phyloP scores from a whole-genome alignment of 441 rosid genomes.

The Erodium texanum region DNA sequence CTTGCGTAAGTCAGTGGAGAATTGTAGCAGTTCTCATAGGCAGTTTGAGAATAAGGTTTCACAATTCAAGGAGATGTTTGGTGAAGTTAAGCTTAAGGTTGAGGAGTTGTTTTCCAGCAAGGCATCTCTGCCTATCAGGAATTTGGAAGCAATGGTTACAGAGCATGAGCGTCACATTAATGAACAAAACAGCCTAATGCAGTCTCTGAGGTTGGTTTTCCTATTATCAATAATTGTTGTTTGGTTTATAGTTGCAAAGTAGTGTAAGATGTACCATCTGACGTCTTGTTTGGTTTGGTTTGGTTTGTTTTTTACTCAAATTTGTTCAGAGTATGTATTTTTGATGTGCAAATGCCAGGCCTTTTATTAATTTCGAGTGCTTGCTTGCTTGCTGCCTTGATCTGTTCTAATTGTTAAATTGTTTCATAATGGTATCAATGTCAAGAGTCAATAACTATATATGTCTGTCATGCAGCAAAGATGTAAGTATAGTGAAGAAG shows the following conservation, averaged over 20 bases:
- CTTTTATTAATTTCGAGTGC: not conserved
- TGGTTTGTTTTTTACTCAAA: not conserved
- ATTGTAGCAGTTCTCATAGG: slow-evolving; percentile 58
- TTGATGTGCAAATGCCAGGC: not conserved
- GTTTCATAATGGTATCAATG: slow-evolving; percentile 5
- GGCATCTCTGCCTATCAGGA: slow-evolving; percentile 41
- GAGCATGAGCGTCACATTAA: slow-evolving; percentile 56
- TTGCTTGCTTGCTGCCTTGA: not conserved
- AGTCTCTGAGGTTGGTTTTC: slow-evolving; percentile 76
- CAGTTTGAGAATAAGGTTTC: slow-evolving; percentile 90
- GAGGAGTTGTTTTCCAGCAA: slow-evolving; percentile 63
- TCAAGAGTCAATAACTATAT: slow-evolving; percentile 17
- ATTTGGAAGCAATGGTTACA: slow-evolving; percentile 51
- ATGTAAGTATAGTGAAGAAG: slow-evolving; percentile 83
- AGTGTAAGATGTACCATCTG: not conserved
- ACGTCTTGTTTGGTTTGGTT: not conserved
- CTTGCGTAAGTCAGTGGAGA: slow-evolving; percentile 63
- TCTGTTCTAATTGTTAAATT: not conserved
- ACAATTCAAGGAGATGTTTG: slow-evolving; percentile 74
- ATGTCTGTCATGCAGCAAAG: slow-evolving; percentile 67
- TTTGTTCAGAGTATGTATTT: not conserved
- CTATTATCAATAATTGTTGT: not conserved
- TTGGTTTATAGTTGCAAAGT: not conserved
- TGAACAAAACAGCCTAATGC: slow-evolving; percentile 91
- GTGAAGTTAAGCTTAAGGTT: slow-evolving; percentile 57